Evolutionary conservation across 1,139 yeast species (phyloP).

Genomic region (Kodamaea derodonti): DNA sequence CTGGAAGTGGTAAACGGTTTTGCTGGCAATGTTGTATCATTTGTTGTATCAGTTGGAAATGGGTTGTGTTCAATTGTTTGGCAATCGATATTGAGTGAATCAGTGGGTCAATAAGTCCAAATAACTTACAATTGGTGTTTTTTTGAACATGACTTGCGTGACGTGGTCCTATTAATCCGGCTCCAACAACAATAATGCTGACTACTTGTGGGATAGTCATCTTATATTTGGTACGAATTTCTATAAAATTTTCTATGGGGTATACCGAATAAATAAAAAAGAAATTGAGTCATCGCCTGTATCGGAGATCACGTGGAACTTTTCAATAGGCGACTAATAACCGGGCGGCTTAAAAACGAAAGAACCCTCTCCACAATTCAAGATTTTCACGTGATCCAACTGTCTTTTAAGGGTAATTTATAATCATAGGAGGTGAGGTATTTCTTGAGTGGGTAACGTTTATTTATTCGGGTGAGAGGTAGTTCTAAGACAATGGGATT

Average conservation of each 20-base stretch:
- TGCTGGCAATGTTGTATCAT: constrained; percentile 26
- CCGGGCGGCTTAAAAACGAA: too few relatives aligned
- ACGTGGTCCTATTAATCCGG: constrained; percentile 42
- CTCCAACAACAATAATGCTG: constrained; percentile 30
- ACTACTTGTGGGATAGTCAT: constrained; percentile 16
- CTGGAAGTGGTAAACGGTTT: constrained; percentile 20
- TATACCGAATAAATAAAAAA: too few relatives aligned
- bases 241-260: background rate
- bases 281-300: background rate
- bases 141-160: constrained; percentile 33
- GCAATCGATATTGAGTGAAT: constrained; percentile 24
- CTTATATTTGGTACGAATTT: background rate
- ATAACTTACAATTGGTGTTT: constrained; percentile 25
- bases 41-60: constrained; percentile 24
- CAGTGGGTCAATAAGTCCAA: constrained; percentile 36
- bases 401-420: too few relatives aligned
- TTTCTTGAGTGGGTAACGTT: too few relatives aligned
- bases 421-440: too few relatives aligned
- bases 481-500: too few relatives aligned
- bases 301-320: background rate
- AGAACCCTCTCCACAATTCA: too few relatives aligned
- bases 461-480: too few relatives aligned
- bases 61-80: constrained; percentile 20
- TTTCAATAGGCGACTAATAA: too few relatives aligned
- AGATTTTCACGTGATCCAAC: too few relatives aligned